Evolutionary conservation across 108 stramenopile species (phyloP).

Genomic region (Conticribra weissflogii): DNA sequence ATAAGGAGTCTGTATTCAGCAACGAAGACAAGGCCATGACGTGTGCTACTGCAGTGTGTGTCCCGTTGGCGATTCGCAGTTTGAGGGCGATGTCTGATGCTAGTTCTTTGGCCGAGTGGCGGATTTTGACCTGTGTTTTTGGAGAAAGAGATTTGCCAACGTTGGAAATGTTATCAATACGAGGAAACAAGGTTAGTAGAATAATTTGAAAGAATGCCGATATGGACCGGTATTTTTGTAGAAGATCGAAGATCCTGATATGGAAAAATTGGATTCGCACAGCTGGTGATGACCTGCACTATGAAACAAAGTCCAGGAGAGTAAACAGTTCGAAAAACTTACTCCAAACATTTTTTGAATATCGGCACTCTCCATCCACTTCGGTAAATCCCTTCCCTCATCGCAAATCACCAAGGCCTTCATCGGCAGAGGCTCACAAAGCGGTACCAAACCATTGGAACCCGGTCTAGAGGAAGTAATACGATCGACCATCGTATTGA

Average conservation of each 20-base stretch:
- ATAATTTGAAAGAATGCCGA: too few relatives aligned
- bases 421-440: conserved; percentile 76
- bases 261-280: too few relatives aligned
- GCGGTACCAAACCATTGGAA: conserved; percentile 65
- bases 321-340: not conserved
- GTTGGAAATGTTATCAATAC: too few relatives aligned
- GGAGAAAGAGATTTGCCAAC: too few relatives aligned
- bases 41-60: conserved; percentile 90
- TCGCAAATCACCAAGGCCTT: conserved; percentile 89
- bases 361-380: conserved; percentile 33
- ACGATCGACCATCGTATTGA: conserved; percentile 92
- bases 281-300: not conserved
- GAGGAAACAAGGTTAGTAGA: too few relatives aligned
- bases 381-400: conserved; percentile 48
- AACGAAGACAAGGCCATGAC: conserved; percentile 72
- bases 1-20: conserved; percentile 45
- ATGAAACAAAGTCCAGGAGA: too few relatives aligned
- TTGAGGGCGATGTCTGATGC: conserved; percentile 82
- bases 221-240: too few relatives aligned
- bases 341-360: conserved; percentile 36
- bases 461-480: conserved; percentile 77
- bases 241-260: too few relatives aligned
- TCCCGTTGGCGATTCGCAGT: conserved; percentile 90
- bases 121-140: conserved; percentile 38
- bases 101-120: conserved; percentile 49